Evolutionary conservation across 768 basidiomycete genomes (phyloP), one percentile per base, ranked within the genome.

Genomic region (Tricholoma flavovirens): DNA sequence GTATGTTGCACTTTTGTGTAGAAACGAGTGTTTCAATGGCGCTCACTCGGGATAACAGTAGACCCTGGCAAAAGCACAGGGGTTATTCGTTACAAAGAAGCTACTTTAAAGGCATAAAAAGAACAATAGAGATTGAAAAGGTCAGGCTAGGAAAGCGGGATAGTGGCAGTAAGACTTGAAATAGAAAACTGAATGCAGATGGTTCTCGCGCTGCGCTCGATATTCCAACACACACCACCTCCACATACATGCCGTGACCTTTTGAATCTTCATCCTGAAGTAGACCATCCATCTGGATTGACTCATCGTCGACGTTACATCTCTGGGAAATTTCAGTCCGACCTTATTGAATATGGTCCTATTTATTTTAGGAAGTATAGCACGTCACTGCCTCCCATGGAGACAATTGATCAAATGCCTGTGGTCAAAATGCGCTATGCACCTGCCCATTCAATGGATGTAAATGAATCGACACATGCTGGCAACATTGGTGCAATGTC

Each of bases 311-410:
- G 63, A 11, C 62, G 54, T 17, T 67, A 63, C 53, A 61, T 60
- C 57, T 22, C 58, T 0, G 68, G 71, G 70, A 51, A 59, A 9
- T 67, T 70, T 43, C 55, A 26, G 35, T 50, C 1, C 17, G 49
- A 59, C 29, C 58, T 74, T 0, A 12, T 65, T 29, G 51, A 53
- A 1, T 55, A 67, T 55, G 69, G 71, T 2, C 70, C 62, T 12
- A 49, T 49, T 12, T 62, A 59, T 68, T 68, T 49, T 19, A 14
- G 9, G 7, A 43, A 43, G 8, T 21, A 21, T 19, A 43, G 11
- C 0, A 15, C n/a, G 14, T n/a, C 54, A 9, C 55, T 68, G 17
- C 57, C 51, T 1, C n/a, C 54, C 11, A 69, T 67, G 0, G 65
- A 67, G 21, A 38, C 49, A 1, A 55, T 73, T 2, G 63, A 71